These are phyloP conservation scores for Parastagonospora avenae DNA, from an alignment of 2,329 filamentous ascomycete species.

Conservation along the genomic window DNA sequence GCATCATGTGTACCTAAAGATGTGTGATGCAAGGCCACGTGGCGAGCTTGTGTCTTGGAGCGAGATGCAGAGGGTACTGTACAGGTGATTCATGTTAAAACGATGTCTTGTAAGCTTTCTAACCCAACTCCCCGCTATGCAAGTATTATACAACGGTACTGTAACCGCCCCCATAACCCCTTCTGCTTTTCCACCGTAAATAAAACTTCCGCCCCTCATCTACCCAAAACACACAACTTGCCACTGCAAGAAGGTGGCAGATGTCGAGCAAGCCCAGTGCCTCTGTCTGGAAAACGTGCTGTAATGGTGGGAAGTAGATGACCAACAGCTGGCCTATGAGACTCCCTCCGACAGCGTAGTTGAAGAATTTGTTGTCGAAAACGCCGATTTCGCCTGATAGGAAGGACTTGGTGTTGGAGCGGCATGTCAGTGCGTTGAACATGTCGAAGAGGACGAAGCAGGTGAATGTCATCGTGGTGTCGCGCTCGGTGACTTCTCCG, in stretches of 20 bases:
- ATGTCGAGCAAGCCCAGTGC: slow-evolving; percentile 77
- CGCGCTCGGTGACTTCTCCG: slow-evolving; percentile 82
- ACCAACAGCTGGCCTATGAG: slow-evolving; percentile 86
- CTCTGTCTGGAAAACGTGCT: slow-evolving; percentile 96
- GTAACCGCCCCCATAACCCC: slow-evolving; percentile 43
- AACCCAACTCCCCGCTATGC: slow-evolving; percentile 3
- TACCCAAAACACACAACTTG: slow-evolving; percentile 92
- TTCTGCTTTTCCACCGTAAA: slow-evolving; percentile 50
- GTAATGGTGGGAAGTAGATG: slow-evolving; percentile 92
- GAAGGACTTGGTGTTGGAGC: slow-evolving; percentile 87
- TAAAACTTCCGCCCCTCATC: slow-evolving; percentile 84
- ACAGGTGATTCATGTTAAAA: neutral
- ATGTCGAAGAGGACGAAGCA: slow-evolving; percentile 99
- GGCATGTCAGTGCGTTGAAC: slow-evolving; percentile 96
- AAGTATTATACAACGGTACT: slow-evolving; percentile 44
- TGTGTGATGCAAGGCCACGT: no score
- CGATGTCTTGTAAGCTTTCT: neutral
- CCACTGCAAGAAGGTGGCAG: slow-evolving; percentile 71
- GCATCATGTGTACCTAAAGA: neutral
- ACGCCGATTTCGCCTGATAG: slow-evolving; percentile 82
- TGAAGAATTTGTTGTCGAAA: slow-evolving; percentile 91
- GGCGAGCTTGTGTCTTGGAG: no score
- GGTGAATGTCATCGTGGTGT: slow-evolving; percentile 99
- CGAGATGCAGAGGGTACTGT: neutral
- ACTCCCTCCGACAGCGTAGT: slow-evolving; percentile 88